Evolutionary conservation across 306 rosid genomes (phyloP), one percentile per base, ranked within the genome.

Genomic region (Adenanthera pavonina): DNA sequence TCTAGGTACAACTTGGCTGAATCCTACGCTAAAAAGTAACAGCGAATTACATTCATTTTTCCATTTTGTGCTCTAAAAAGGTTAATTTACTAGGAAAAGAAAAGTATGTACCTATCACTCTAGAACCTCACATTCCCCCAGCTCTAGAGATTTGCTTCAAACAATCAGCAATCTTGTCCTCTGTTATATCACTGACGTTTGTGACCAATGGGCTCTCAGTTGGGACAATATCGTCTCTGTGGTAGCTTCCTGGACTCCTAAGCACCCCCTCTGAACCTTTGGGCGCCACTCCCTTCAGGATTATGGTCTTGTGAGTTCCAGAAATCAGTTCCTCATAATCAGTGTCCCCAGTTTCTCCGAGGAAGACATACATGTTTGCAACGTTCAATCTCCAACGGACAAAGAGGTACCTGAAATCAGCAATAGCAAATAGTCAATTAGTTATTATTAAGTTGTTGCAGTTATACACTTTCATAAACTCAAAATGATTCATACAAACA

Each of bases 241-340:
- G 88, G 69, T 91, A 92, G 81, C 97, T 94, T 79, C 94, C 98
- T 11, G 90, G 78, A 76, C 96, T 84, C 89, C 97, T 83, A 19
- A 89, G 91, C 41, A 35, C 44, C 16, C 38, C 85, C 74, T 86
- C 85, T 77, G 89, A 86, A 49, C 94, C 96, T 60, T 86, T 88
- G 40, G 82, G 49, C 19, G 85, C 91, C 65, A 84, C 83, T 5
- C 90, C 97, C 79, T 92, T 94, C 92, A 94, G 77, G 61, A 86
- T 83, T 76, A 94, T 82, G 67, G 96, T 91, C 88, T 89, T 92
- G 82, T 94, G 97, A 73, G 93, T 88, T 87, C 98, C 98, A 5
- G 96, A 80, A 71, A 94, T 94, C 97, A 94, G 71, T 81, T 94
- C 98, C 69, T 94, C 98, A 53, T 83, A 85, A 85, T 94, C 98